Evolutionary conservation across 2,329 filamentous ascomycete genomes (phyloP).

Genomic region (Pseudocercospora cruenta): DNA sequence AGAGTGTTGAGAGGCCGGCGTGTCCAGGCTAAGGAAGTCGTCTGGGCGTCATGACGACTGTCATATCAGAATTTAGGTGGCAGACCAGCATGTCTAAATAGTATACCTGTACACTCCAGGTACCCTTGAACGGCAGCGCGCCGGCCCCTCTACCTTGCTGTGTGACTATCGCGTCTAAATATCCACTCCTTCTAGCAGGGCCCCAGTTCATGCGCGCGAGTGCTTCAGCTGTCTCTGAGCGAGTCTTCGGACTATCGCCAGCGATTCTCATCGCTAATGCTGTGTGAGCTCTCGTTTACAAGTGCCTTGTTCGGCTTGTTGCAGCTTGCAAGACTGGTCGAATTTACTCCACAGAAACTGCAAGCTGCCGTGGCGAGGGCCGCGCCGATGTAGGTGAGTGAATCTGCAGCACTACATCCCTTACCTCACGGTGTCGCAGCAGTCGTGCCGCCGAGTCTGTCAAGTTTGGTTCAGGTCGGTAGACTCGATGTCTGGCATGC

Average conservation of each 20-base stretch:
- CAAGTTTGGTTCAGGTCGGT: background rate
- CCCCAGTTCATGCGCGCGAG: background rate
- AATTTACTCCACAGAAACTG: background rate
- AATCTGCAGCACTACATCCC: background rate
- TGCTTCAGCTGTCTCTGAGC: background rate
- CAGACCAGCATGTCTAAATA: background rate
- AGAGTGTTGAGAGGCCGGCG: constrained; percentile 4
- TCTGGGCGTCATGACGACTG: constrained; percentile 2
- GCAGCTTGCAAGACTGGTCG: background rate
- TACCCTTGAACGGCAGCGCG: constrained; percentile 1
- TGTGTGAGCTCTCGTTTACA: too few species aligned
- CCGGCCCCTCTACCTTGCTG: background rate
- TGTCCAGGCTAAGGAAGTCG: constrained; percentile 1
- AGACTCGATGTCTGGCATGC: background rate
- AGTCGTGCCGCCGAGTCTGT: background rate
- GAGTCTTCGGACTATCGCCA: too few species aligned
- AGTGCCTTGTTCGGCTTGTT: background rate
- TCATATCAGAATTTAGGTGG: background rate
- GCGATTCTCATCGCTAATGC: too few species aligned
- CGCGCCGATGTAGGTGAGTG: background rate
- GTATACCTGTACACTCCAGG: background rate
- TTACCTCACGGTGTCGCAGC: background rate
- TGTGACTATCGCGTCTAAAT: background rate
- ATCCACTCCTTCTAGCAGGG: background rate
- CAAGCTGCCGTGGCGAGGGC: background rate